Percentiles rank a stretch among this genome's conserved stretches.
phyloP scores from a whole-genome alignment of 345 rosid genomes.

The Salix suchowensis region DNA sequence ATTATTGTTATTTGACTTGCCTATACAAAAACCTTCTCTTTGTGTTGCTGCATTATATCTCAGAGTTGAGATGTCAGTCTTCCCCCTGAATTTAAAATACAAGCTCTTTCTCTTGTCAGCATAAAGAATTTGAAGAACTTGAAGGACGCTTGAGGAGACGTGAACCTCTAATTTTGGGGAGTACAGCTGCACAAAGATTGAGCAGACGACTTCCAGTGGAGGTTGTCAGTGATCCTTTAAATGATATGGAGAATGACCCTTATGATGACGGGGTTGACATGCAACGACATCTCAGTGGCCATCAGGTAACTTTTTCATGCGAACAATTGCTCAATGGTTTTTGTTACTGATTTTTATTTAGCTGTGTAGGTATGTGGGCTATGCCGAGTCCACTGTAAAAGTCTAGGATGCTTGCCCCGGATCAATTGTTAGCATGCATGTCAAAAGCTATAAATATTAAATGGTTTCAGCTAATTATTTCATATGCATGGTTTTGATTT shows the following conservation, averaged over 20 bases:
- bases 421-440: not conserved
- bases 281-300: slow-evolving; percentile 49
- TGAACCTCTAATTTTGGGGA: slow-evolving; percentile 79
- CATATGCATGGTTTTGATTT: not conserved
- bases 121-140: slow-evolving; percentile 94
- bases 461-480: not conserved
- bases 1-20: not conserved
- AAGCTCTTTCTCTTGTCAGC: slow-evolving; percentile 45
- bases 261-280: slow-evolving; percentile 73
- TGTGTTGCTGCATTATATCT: not conserved
- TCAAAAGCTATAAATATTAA: not conserved
- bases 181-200: slow-evolving; percentile 77
- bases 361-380: not conserved
- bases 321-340: not conserved
- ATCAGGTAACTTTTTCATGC: slow-evolving; percentile 45
- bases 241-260: slow-evolving; percentile 74
- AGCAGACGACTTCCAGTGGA: slow-evolving; percentile 72
- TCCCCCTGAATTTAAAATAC: slow-evolving; percentile 1
- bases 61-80: not conserved
- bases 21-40: not conserved
- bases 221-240: slow-evolving; percentile 80
- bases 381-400: not conserved
- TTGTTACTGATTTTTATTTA: not conserved
- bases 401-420: not conserved
- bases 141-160: slow-evolving; percentile 72